Conservation (phyloP, 768 basidiomycete genomes). For the Myochromella boudieri region DNA sequence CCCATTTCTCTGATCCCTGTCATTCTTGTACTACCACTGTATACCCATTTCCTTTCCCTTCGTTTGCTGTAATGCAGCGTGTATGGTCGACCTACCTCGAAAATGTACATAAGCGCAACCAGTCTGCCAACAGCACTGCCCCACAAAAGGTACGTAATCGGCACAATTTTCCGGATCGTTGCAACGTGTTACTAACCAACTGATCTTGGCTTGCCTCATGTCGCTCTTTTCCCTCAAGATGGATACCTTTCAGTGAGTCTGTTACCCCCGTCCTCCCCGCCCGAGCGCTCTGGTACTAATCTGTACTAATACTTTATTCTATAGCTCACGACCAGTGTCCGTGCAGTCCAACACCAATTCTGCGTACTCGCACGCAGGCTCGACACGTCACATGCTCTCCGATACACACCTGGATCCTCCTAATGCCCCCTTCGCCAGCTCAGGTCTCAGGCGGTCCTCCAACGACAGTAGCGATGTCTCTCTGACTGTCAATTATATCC, state of each 20-base stretch:
- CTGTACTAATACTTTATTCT: slow-evolving; percentile 5
- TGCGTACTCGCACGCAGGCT: slow-evolving; percentile 43
- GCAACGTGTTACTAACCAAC: slow-evolving; percentile 14
- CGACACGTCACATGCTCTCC: slow-evolving; percentile 48
- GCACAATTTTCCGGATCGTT: slow-evolving; percentile 8
- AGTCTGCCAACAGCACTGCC: slow-evolving; percentile 5
- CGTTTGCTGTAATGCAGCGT: slow-evolving; percentile 55
- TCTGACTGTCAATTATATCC: slow-evolving; percentile 56
- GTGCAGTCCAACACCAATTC: slow-evolving; percentile 36
- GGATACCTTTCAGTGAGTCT: slow-evolving; percentile 17
- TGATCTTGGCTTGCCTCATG: slow-evolving; percentile 1
- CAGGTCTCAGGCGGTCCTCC: slow-evolving; percentile 4
- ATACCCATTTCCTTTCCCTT: no score
- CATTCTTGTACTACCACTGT: no score
- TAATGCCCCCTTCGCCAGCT: slow-evolving; percentile 34
- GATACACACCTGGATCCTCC: slow-evolving; percentile 33
- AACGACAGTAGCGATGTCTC: slow-evolving; percentile 23
- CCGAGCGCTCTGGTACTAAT: slow-evolving; percentile 6
- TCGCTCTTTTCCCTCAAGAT: slow-evolving; percentile 7
- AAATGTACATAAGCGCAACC: slow-evolving; percentile 10
- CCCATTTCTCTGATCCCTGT: no score
- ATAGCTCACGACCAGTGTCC: slow-evolving; percentile 35
- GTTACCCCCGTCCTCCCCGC: slow-evolving; percentile 16
- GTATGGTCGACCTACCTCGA: slow-evolving; percentile 56
- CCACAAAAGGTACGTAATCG: slow-evolving; percentile 20